Evolutionary conservation across 148 eudicot genomes (phyloP), one percentile per base, ranked within the genome.

Genomic region (Chenopodium quinoa): DNA sequence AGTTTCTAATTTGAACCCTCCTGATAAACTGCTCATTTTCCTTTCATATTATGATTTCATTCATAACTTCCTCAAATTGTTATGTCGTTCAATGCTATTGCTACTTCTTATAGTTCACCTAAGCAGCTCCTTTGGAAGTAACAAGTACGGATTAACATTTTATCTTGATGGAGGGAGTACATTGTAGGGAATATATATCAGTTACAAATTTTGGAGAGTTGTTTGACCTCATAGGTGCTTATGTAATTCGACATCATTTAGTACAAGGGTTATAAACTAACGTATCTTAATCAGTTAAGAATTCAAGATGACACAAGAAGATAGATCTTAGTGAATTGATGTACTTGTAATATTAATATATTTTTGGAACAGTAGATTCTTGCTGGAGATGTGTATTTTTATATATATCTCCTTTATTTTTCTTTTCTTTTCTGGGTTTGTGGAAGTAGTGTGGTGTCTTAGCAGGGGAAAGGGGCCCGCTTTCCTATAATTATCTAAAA

Each of bases 301-400:
- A 11, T 9, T 71, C 34, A 13, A 54, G 75, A 56, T 71, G 82
- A 46, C 69, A 11, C 44, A 75, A 32, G 67, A 56, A 77, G 56
- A 62, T 40, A 40, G 48, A 64, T 77, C 32, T 62, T 22, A 69
- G 54, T 31, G 29, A 13, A 20, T 32, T 79, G 40, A 68, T 71
- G 29, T 54, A 37, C 64, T 71, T 79, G 19, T 19, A 74, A n/a
- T 69, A 29, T 10, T 12, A 19, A 37, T 40, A 40, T 40, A 40
- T 40, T 40, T 40, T 5, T 40, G 44, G 44, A 40, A 40, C 44
- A 40, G 6, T 40, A 40, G 44, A 40, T 40, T 48, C 66, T 54
- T 71, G 67, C n/a, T 29, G 17, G n/a, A 32, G 44, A 29, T 70
- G 67, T 79, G 46, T 29, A 29, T 68, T 50, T 54, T 32, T 79